Evolutionary conservation across 1,139 yeast species (phyloP).

Genomic region (Geotrichum cucujoidarum): DNA sequence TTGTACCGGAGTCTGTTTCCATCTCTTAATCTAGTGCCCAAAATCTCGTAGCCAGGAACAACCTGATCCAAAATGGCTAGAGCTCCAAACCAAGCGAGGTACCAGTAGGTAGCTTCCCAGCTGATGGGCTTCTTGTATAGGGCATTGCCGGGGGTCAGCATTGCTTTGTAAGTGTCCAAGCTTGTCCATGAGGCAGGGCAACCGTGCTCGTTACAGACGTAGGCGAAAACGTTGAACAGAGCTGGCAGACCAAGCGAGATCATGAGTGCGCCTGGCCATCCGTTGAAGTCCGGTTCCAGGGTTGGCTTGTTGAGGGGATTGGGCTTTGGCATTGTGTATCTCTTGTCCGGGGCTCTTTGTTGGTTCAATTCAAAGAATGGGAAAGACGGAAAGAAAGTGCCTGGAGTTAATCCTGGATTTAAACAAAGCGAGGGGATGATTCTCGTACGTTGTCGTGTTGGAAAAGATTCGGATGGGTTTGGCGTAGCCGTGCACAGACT

Average conservation of each 20-base stretch:
- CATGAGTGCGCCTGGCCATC: slow-evolving; percentile 65
- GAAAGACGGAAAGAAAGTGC: no score
- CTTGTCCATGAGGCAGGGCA: slow-evolving; percentile 33
- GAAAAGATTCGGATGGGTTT: no score
- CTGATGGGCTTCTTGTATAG: slow-evolving; percentile 24
- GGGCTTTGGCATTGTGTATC: slow-evolving; percentile 13
- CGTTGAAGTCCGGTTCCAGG: slow-evolving; percentile 66
- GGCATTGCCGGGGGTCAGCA: slow-evolving; percentile 17
- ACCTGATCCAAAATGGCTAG: slow-evolving; percentile 59
- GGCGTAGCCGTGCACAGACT: no score
- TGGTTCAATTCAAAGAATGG: no score
- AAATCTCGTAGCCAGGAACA: slow-evolving; percentile 64
- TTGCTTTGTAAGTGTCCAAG: slow-evolving; percentile 20
- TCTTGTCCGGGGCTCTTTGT: no score
- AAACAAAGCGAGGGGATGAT: not conserved
- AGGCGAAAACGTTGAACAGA: slow-evolving; percentile 54
- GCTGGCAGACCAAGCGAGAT: slow-evolving; percentile 66
- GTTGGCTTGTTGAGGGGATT: slow-evolving; percentile 63
- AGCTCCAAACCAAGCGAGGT: slow-evolving; percentile 67
- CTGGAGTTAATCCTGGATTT: no score
- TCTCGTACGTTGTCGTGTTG: no score
- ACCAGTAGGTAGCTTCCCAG: slow-evolving; percentile 53
- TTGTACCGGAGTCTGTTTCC: slow-evolving; percentile 66
- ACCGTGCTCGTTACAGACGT: slow-evolving; percentile 39
- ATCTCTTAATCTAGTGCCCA: slow-evolving; percentile 72